Evolutionary conservation across 2,329 filamentous ascomycete genomes (phyloP), one percentile per base, ranked within the genome.

Genomic region (Trichophyton mentagrophytes): DNA sequence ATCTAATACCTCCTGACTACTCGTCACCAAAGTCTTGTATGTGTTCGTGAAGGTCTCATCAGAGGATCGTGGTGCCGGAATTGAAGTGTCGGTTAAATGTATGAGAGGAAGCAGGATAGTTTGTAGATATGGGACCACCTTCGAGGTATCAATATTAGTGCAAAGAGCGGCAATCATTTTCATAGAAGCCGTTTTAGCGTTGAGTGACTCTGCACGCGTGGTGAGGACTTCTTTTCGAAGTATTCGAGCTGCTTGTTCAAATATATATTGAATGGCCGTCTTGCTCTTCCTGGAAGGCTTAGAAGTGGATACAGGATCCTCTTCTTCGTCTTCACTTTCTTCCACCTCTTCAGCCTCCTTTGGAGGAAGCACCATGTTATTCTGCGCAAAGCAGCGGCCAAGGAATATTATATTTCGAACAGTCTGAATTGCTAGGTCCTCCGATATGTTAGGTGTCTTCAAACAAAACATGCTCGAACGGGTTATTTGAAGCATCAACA

Each of bases 361-460:
- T 1, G 74, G 72, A 2, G 75, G 71, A 9, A 74, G 75, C 17
- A 77, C 77, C 67, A 68, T 67, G 11, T 78, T 76, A 64, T 85
- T 88, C 38, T 80, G 80, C 13, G 80, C 80, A 62, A 82, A 82
- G 68, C 77, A 85, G 63, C 80, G 83, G 47, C 85, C 89, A 0
- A 99, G 78, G 77, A 95, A 95, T 42, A 92, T 80, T 40, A 96
- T 78, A 64, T 96, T 90, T 65, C 90, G 87, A 3, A 89, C 84
- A 11, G 85, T 85, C 70, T 95, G 89, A 47, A 83, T 80, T 1
- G 88, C 88, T n/a, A 97, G 78, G 8, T 84, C 80, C 68, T 93
- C 86, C 15, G 86, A 85, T 6, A 92, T 72, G 58, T 81, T 82
- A 0, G 81, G 79, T 0, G 82, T 82, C 56, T 83, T 83, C 51